Percentiles rank a stretch among this genome's conserved stretches.
phyloP scores from a whole-genome alignment of 345 rosid species.

The Isatis tinctoria region DNA sequence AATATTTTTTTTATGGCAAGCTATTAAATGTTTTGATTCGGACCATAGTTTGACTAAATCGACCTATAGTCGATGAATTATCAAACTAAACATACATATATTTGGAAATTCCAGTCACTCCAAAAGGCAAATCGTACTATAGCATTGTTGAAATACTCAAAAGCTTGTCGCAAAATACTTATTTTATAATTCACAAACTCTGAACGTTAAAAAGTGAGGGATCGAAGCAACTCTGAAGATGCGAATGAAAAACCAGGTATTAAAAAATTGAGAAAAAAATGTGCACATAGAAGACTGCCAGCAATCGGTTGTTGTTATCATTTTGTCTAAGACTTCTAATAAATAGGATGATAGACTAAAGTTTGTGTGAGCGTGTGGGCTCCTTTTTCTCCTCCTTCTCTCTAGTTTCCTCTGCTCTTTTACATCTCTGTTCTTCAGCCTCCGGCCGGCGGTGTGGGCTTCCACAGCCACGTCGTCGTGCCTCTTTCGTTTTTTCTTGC shows the following conservation, averaged over 20 bases:
- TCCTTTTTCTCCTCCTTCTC: too few species aligned
- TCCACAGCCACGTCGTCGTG: too few species aligned
- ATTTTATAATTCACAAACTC: neutral
- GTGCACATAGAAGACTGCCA: neutral
- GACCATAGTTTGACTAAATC: constrained; percentile 24
- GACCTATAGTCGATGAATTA: constrained; percentile 8
- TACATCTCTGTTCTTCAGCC: too few species aligned
- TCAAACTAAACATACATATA: constrained; percentile 22
- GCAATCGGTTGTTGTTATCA: too few species aligned
- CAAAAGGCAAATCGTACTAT: constrained; percentile 4
- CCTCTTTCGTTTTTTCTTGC: too few species aligned
- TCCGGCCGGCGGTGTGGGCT: too few species aligned
- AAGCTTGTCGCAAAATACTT: constrained; percentile 4
- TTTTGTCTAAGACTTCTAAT: too few species aligned
- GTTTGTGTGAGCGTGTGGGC: too few species aligned
- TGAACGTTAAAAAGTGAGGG: constrained; percentile 20
- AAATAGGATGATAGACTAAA: too few species aligned
- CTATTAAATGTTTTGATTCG: constrained; percentile 16
- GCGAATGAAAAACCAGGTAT: neutral
- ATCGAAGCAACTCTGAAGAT: constrained; percentile 18
- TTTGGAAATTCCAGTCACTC: constrained; percentile 17
- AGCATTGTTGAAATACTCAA: constrained; percentile 18
- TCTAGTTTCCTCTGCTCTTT: too few species aligned
- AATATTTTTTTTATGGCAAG: neutral
- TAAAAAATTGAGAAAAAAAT: neutral